These are phyloP conservation scores for Musa acuminata DNA, from an alignment of 176 grass and related monocot genomes.

Conservation along the genomic window DNA sequence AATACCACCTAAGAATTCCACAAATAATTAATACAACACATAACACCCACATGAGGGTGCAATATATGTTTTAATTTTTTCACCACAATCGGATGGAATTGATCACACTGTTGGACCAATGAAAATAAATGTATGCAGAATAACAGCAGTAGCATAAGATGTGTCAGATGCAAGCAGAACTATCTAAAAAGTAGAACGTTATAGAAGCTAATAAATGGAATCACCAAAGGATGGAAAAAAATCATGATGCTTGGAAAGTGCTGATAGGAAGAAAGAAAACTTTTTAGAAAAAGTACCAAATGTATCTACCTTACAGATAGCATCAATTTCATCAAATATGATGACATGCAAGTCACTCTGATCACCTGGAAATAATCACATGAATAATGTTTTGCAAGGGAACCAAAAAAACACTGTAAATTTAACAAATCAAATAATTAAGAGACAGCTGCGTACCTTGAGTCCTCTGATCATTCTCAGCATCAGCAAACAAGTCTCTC, in stretches of 20 bases:
- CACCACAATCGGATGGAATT: background rate
- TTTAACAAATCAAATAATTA: background rate
- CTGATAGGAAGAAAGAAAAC: too few species aligned
- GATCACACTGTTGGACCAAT: background rate
- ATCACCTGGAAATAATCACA: constrained; percentile 50
- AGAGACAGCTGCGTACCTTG: constrained; percentile 30
- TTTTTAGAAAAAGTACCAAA: background rate
- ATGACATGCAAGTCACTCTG: constrained; percentile 94
- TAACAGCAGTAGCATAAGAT: background rate
- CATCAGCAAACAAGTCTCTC: constrained; percentile 95
- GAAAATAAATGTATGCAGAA: background rate
- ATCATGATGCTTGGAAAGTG: too few species aligned
- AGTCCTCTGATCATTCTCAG: constrained; percentile 77
- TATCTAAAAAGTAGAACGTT: background rate
- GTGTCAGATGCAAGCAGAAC: background rate
- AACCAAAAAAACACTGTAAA: background rate
- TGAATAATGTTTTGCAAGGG: background rate
- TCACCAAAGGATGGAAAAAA: background rate
- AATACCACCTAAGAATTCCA: background rate
- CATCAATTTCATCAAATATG: constrained; percentile 99
- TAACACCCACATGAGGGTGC: background rate
- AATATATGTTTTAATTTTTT: background rate
- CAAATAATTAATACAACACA: background rate
- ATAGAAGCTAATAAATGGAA: background rate
- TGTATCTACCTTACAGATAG: constrained; percentile 55